phyloP scores from a whole-genome alignment of 257 asterid genomes.

The Schizonepeta tenuifolia region DNA sequence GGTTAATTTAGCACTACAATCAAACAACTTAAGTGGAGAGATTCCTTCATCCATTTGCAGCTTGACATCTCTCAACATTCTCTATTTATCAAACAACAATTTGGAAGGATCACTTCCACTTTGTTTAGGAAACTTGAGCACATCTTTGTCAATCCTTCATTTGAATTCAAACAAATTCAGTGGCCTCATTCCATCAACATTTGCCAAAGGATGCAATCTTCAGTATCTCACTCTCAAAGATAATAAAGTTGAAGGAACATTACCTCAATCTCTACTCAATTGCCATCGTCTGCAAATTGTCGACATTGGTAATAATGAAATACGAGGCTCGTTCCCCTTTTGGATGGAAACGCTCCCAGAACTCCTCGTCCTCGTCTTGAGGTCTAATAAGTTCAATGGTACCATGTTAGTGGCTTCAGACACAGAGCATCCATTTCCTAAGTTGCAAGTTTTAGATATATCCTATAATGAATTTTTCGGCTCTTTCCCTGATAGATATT shows the following conservation, averaged over 20 bases:
- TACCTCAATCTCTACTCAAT: background rate
- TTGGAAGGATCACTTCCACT: conserved; percentile 18
- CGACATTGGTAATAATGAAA: background rate
- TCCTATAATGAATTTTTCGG: background rate
- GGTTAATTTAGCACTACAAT: background rate
- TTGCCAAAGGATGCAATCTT: background rate
- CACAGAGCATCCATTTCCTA: background rate
- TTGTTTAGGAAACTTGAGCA: conserved; percentile 14
- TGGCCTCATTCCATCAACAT: conserved; percentile 10
- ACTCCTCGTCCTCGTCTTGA: background rate
- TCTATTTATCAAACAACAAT: conserved; percentile 13
- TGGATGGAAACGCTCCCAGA: background rate
- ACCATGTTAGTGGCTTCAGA: background rate
- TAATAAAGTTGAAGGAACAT: conserved; percentile 6
- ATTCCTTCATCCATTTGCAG: conserved; percentile 23
- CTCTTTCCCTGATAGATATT: background rate
- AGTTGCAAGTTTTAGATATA: conserved; percentile 15
- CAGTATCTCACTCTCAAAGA: background rate
- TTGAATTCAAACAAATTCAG: background rate
- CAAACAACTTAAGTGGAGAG: conserved; percentile 20
- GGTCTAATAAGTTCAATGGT: conserved; percentile 2
- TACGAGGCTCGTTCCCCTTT: background rate
- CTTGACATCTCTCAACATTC: conserved; percentile 2
- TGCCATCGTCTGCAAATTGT: background rate
- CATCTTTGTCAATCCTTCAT: conserved; percentile 7